Base-by-base conservation (phyloP, 768 basidiomycete genomes). In the Pulveroboletus sp. region DNA sequence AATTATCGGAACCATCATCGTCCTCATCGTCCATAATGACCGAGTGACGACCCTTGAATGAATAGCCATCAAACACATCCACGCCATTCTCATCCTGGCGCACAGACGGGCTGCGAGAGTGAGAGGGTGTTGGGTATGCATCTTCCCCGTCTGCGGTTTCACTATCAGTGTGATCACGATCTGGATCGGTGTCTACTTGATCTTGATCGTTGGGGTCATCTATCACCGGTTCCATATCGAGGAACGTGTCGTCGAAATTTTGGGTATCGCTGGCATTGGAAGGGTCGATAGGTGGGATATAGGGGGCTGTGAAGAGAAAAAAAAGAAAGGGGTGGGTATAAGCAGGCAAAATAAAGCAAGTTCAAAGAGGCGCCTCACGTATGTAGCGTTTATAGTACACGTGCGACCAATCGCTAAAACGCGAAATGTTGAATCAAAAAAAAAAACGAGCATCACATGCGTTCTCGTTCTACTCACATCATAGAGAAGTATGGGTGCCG, bases 191-290 rank as follows among this genome's bases (percentile, higher is more conserved):
- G 62, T 86, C 84, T 47, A 73, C 75, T 55, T 77, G 76, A 42
- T 79, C 74, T 54, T 76, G 75, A 39, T 84, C 85, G 59, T 80
- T 76, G 53, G 76, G 77, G 45, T 88, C 86, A 56, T 93, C 89
- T 54, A 98, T 82, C 42, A 89, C 84, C 21, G 93, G 91, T 57
- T 88, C 86, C 89, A 98, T 95, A 64, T 89, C 89, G 51, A 98
- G 78, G 82, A 96, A 98, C 36, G 90, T 85, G 55, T 94, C 90
- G 68, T 98, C 95, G 68, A 98, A 99, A 71, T 98, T 97, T 68
- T 91, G 90, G 57, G 91, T 94, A 78, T 99, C 96, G 60, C 85
- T 84, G 53, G 93, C 93, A 70, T 95, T 91, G 38, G 81, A 81
- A 18, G 89, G 87, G 66, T 94, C 90, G 64, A 93, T 90, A 28